Conservation (phyloP, 1,284 basidiomycete genomes). For the Melampsora larici-populina region DNA sequence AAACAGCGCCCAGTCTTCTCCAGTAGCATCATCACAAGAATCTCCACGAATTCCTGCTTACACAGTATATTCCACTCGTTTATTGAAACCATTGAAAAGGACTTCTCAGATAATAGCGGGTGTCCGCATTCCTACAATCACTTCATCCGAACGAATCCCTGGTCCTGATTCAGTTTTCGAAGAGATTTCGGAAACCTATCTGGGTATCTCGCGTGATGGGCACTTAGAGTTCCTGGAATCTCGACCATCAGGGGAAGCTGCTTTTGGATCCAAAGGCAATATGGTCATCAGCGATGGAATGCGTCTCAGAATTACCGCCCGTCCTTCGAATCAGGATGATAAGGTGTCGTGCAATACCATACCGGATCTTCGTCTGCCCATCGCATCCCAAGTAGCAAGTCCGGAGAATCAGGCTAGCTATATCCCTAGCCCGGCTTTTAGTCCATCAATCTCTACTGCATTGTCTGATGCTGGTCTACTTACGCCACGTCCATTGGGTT, state of each 20-base stretch:
- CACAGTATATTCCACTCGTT: constrained; percentile 21
- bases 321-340: not conserved
- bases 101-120: constrained; percentile 16
- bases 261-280: constrained; percentile 20
- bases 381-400: too few species aligned
- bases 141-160: not conserved
- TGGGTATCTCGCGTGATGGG: constrained; percentile 29
- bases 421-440: too few species aligned
- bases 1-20: constrained; percentile 3
- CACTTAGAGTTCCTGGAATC: constrained; percentile 29
- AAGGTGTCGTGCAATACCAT: too few species aligned
- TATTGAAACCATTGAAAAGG: constrained; percentile 22
- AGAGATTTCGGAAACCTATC: not conserved
- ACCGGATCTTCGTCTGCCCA: too few species aligned
- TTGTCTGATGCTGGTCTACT: too few species aligned
- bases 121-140: constrained; percentile 1
- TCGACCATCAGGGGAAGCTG: constrained; percentile 19
- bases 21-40: constrained; percentile 12
- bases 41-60: constrained; percentile 7
- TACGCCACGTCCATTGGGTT: too few species aligned
- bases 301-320: constrained; percentile 7
- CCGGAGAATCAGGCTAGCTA: too few species aligned
- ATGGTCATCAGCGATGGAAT: constrained; percentile 25
- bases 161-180: not conserved
- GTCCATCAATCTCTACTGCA: too few species aligned